Base-by-base conservation (phyloP, 2,329 filamentous ascomycete genomes). In the Orbilia brochopaga region DNA sequence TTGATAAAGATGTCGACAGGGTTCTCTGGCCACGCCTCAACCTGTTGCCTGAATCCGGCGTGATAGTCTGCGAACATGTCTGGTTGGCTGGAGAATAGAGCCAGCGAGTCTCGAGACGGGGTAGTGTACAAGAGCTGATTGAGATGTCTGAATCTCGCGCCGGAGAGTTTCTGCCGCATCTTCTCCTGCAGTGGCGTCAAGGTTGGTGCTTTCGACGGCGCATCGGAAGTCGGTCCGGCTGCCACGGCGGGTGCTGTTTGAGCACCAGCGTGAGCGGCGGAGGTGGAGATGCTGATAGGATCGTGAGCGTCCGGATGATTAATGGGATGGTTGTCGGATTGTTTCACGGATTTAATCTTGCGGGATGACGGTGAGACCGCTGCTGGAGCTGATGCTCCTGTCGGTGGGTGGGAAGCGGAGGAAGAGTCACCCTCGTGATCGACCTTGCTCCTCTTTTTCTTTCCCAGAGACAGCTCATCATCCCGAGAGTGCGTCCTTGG, bases 11-110 rank as follows among this genome's bases (percentile, higher is more conserved):
- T 86, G 79, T 97, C 90, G 52, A 99, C 91, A 0, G 94, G 94
- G 80, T 99, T 99, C 78, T 93, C 90, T 6, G 94, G 94, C 94
- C 94, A 99, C 1, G 92, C 90, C 78, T 91, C 88, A 69, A 97
- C 94, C 81, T 99, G 94, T 59, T 92, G 90, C 0, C 92, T 89
- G 84, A 99, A 99, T 35, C 94, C 94, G 73, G 92, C 89, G 81
- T 99, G 94, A 80, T 99, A 99, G 81, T 97, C 92, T 75, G 87
- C 85, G 81, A 97, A 99, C 85, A 97, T 92, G 78, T 96, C 91
- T 0, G 94, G 94, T 55, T 90, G 91, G 35, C 89, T 83, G 57
- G 86, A 83, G 82, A 99, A 97, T 23, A 97, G 86, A 56, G 85
- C 82, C 76, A 94, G 87, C n/a, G 94, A 90, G 75, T 94, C 87